phyloP scores from a whole-genome alignment of 139 green algal species.

The Trebouxia sp. region DNA sequence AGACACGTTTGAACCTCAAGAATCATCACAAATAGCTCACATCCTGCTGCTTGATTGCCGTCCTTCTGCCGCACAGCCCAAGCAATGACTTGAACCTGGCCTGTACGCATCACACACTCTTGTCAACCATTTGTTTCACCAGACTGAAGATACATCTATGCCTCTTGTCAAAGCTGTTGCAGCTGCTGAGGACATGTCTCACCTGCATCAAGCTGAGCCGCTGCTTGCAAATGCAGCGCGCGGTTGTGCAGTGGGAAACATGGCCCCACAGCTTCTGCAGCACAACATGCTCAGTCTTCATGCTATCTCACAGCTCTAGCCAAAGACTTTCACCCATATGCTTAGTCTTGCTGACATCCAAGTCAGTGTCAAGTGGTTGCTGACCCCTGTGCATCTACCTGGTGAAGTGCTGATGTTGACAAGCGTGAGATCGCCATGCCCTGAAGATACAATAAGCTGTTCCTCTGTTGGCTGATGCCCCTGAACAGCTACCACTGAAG shows the following conservation, averaged over 20 bases:
- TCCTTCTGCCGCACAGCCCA: neutral
- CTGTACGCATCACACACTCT: neutral
- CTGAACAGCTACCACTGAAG: neutral
- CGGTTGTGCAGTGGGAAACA: slow-evolving; percentile 3
- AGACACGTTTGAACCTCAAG: neutral
- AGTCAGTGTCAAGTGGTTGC: too few species aligned
- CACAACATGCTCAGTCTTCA: too few species aligned
- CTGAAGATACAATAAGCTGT: neutral
- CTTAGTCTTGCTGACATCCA: too few species aligned
- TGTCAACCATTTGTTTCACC: too few species aligned
- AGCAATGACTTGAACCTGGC: neutral
- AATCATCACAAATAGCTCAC: neutral
- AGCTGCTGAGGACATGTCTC: too few species aligned
- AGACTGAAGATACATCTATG: too few species aligned
- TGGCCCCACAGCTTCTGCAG: neutral
- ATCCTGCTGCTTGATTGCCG: neutral
- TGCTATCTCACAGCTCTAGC: too few species aligned
- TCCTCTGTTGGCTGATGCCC: neutral
- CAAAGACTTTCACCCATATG: too few species aligned
- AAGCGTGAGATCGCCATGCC: neutral
- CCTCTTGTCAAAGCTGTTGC: too few species aligned
- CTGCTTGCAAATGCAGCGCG: neutral
- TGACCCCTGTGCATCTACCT: neutral
- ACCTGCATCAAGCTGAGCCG: neutral
- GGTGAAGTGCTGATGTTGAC: neutral